Evolutionary conservation across 129 eudicot genomes (phyloP).

Genomic region (Flaveria sonorensis): DNA sequence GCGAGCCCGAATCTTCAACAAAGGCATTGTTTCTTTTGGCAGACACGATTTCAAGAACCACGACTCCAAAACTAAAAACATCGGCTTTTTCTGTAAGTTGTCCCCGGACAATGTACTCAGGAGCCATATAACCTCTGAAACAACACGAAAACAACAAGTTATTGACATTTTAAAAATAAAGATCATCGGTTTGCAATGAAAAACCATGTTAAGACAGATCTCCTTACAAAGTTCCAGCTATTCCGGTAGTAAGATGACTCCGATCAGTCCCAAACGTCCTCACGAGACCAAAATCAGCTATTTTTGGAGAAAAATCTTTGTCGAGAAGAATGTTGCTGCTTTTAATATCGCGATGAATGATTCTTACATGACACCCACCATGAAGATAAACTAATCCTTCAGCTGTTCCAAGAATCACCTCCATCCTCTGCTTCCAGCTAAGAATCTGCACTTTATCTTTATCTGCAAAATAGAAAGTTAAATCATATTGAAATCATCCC

Average conservation of each 20-base stretch:
- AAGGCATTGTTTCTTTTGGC: slow-evolving; percentile 64
- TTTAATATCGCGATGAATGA: slow-evolving; percentile 84
- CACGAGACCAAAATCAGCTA: slow-evolving; percentile 86
- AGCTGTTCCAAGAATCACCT: slow-evolving; percentile 71
- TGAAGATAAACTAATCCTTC: slow-evolving; percentile 78
- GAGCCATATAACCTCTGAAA: slow-evolving; percentile 85
- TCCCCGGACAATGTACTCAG: slow-evolving; percentile 76
- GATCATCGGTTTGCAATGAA: neutral
- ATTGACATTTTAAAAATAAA: neutral
- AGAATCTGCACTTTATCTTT: slow-evolving; percentile 46
- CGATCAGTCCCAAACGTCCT: slow-evolving; percentile 69
- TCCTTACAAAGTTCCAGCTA: slow-evolving; percentile 85
- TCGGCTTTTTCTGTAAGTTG: slow-evolving; percentile 85
- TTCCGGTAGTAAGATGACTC: slow-evolving; percentile 85
- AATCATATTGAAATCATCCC: neutral
- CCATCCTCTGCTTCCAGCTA: slow-evolving; percentile 67
- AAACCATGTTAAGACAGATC: neutral
- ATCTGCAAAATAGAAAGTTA: slow-evolving; percentile 40
- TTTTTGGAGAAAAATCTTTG: slow-evolving; percentile 55
- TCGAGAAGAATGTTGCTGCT: slow-evolving; percentile 84
- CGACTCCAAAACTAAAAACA: slow-evolving; percentile 76
- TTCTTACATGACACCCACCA: slow-evolving; percentile 57
- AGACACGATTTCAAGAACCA: slow-evolving; percentile 68
- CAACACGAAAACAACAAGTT: neutral
- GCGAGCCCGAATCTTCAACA: slow-evolving; percentile 63